Evolutionary conservation across 2,329 filamentous ascomycete species (phyloP).

Genomic region (Hypoxylon sp.): DNA sequence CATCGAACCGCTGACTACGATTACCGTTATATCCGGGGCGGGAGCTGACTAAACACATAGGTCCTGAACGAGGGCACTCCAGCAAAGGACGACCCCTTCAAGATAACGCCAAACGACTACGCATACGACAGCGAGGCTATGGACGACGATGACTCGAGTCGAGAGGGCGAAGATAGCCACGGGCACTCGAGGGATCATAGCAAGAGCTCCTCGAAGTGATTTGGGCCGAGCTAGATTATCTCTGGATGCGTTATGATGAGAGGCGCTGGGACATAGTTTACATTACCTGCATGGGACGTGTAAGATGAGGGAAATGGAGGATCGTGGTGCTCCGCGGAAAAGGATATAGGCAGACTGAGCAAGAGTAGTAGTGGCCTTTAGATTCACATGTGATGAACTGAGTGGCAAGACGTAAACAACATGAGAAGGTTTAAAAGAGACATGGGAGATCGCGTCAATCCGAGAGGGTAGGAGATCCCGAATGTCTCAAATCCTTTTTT

Average conservation of each 20-base stretch:
- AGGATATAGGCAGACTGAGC: not conserved
- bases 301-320: slow-evolving; percentile 3
- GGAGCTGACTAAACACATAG: slow-evolving; percentile 26
- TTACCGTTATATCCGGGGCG: not conserved
- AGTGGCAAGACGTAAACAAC: not conserved
- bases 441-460: not conserved
- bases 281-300: not conserved
- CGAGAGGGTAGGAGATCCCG: slow-evolving; percentile 17
- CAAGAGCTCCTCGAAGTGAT: slow-evolving; percentile 37
- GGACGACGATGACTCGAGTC: slow-evolving; percentile 28
- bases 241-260: not conserved
- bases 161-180: slow-evolving; percentile 13
- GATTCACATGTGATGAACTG: not conserved
- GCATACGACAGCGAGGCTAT: slow-evolving; percentile 32
- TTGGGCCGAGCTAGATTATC: slow-evolving; percentile 1
- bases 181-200: slow-evolving; percentile 17
- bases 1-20: not conserved
- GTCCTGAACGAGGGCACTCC: slow-evolving; percentile 51
- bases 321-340: not conserved
- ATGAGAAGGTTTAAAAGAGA: not conserved
- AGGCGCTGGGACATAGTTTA: not conserved
- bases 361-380: not conserved
- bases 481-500: slow-evolving; percentile 34
- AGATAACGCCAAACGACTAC: slow-evolving; percentile 28
- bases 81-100: slow-evolving; percentile 39